Base-by-base conservation (phyloP, 2,329 filamentous ascomycete genomes). In the Ophiocordyceps unilateralis region DNA sequence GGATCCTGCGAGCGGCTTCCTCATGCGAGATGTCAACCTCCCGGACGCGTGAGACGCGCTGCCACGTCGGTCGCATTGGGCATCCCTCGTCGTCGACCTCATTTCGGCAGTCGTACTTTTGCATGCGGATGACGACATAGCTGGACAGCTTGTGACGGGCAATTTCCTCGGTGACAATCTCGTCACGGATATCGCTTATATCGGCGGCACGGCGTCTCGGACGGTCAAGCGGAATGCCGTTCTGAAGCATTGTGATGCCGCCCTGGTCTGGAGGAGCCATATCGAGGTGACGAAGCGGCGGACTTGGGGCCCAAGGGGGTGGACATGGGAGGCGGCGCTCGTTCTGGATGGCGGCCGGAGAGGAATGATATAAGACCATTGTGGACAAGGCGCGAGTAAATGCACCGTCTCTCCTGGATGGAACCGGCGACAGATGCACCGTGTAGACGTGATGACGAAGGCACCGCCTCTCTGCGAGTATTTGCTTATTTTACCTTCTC, bases 51-150 rank as follows among this genome's bases (percentile, higher is more conserved):
- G 52, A 47, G 9, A 59, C 62, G 17, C 53, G 57, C 3, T 63
- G 58, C 69, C 69, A 72, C 9, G 56, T 62, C 3, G 61, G 53
- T 38, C 47, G 50, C 24, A 52, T 37, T 3, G 49, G 51, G 12
- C 53, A 51, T 3, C 65, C 64, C 9, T 64, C 53, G 7, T 60
- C 53, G 45, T 65, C 62, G 36, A 61, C 52, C 15, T 52, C 53
- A n/a, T 57, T 51, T 12, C 53, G 48, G 36, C 52, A 53, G 11
- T 49, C 41, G 19, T 55, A 47, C 52, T 63, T 68, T 45, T 68
- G 61, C 41, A 70, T 61, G 1, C 62, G 65, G 40, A 63, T 54
- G 15, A 66, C 57, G 24, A 55, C 41, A 46, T 63, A 68, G 1
- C 60, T 57, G 0, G 68, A 64, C 14, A 68, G 58, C 4, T 49